Conservation (phyloP, 2,329 filamentous ascomycete genomes). For the Epicoccum nigrum region DNA sequence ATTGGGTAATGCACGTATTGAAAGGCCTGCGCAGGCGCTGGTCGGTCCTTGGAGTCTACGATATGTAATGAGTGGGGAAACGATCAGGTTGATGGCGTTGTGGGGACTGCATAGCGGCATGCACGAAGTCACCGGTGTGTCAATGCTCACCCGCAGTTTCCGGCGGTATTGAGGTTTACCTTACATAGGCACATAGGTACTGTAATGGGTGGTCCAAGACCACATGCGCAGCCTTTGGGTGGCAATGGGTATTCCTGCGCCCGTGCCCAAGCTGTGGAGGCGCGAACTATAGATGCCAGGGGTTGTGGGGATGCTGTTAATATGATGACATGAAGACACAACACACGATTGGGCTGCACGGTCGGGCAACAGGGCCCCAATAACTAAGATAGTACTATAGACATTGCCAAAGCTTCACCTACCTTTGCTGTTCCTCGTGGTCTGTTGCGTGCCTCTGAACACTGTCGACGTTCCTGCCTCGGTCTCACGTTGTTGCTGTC, state of each 20-base stretch:
- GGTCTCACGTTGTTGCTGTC: background rate
- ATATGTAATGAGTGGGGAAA: slow-evolving; percentile 36
- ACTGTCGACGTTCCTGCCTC: background rate
- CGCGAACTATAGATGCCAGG: slow-evolving; percentile 29
- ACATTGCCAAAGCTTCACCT: slow-evolving; percentile 24
- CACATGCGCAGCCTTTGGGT: slow-evolving; percentile 26
- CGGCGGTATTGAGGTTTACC: slow-evolving; percentile 20
- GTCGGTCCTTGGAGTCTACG: slow-evolving; percentile 28
- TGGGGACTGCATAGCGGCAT: slow-evolving; percentile 20
- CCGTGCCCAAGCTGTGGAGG: slow-evolving; percentile 24
- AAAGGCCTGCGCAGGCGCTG: slow-evolving; percentile 42
- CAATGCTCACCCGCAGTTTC: slow-evolving; percentile 20
- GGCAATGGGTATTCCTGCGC: slow-evolving; percentile 18
- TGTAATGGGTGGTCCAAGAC: slow-evolving; percentile 18
- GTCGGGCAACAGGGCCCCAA: slow-evolving; percentile 34
- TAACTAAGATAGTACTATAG: slow-evolving; percentile 27
- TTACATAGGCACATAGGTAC: too few species aligned
- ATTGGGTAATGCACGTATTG: slow-evolving; percentile 30
- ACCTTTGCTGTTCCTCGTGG: too few species aligned
- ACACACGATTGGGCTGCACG: slow-evolving; percentile 22
- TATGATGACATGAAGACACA: slow-evolving; percentile 12
- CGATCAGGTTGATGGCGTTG: slow-evolving; percentile 25
- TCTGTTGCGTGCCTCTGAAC: too few species aligned
- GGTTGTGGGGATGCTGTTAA: slow-evolving; percentile 22
- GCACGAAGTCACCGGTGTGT: slow-evolving; percentile 27